These are phyloP conservation scores for Metschnikowia corniflorae DNA, from an alignment of 805 yeast species.

Conservation along the genomic window DNA sequence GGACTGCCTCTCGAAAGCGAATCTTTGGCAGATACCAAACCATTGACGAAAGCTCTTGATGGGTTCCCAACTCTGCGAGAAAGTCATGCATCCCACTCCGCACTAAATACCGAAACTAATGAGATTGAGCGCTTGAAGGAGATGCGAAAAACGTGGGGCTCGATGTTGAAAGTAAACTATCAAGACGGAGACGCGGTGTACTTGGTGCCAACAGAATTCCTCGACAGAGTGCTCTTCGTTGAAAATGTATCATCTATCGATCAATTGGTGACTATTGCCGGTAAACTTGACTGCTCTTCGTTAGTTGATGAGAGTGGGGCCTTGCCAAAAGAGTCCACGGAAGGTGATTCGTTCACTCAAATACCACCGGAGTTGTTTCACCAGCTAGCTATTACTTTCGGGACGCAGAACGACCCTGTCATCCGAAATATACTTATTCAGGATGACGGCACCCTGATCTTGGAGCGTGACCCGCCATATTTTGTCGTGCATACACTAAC, in stretches of 20 bases:
- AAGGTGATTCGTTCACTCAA: conserved; percentile 20
- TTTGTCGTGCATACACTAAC: conserved; percentile 34
- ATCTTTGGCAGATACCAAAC: conserved; percentile 1
- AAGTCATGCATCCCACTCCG: not conserved
- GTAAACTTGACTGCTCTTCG: conserved; percentile 44
- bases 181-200: conserved; percentile 48
- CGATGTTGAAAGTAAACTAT: conserved; percentile 5
- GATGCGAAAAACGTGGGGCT: conserved; percentile 10
- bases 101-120: not conserved
- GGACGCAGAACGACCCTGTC: conserved; percentile 38
- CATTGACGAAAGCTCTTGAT: not conserved
- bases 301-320: conserved; percentile 46
- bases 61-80: not conserved
- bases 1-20: too few relatives aligned
- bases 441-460: conserved; percentile 24
- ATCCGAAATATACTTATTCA: conserved; percentile 27
- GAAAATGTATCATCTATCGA: conserved; percentile 18
- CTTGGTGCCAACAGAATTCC: conserved; percentile 47
- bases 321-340: conserved; percentile 28
- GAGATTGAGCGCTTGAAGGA: conserved; percentile 2
- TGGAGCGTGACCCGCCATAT: conserved; percentile 37
- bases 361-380: conserved; percentile 46
- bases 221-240: conserved; percentile 35
- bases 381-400: conserved; percentile 52
- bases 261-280: conserved; percentile 31